These are phyloP conservation scores for Rhizophora apiculata DNA, from an alignment of 345 rosid species.

Conservation along the genomic window DNA sequence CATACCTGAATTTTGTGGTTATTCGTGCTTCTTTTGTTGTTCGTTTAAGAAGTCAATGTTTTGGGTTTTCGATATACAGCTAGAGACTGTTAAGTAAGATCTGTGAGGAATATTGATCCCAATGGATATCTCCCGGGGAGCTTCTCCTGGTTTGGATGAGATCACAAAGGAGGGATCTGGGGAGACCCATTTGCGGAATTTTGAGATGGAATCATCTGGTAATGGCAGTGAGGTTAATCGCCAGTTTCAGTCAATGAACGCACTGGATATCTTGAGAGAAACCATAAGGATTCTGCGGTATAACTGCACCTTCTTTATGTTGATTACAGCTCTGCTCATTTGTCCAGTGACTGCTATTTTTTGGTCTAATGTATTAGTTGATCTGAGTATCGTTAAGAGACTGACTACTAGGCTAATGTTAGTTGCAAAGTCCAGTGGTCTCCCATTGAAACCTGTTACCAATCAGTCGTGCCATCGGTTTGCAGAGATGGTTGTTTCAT, in stretches of 20 bases:
- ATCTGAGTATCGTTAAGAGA: constrained; percentile 57
- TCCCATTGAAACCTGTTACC: constrained; percentile 59
- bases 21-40: not conserved
- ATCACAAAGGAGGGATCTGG: constrained; percentile 32
- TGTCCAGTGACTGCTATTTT: constrained; percentile 77
- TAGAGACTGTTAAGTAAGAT: not conserved
- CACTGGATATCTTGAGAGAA: constrained; percentile 84
- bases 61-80: not conserved
- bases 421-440: constrained; percentile 68
- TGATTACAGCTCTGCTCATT: constrained; percentile 53
- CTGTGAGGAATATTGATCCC: constrained; percentile 19
- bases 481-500: constrained; percentile 64
- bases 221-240: constrained; percentile 18
- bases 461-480: constrained; percentile 63
- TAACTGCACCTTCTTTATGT: constrained; percentile 58
- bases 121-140: constrained; percentile 37
- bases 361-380: constrained; percentile 65
- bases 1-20: not conserved
- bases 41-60: not conserved
- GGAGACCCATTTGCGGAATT: constrained; percentile 30
- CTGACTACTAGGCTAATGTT: constrained; percentile 56
- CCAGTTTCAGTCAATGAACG: constrained; percentile 62
- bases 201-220: constrained; percentile 40
- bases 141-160: constrained; percentile 36
- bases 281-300: constrained; percentile 77